A percentile compares a stretch with the other conserved stretches of the same genome.
phyloP scores from a whole-genome alignment of 441 rosid genomes.

The Populus tomentosa region DNA sequence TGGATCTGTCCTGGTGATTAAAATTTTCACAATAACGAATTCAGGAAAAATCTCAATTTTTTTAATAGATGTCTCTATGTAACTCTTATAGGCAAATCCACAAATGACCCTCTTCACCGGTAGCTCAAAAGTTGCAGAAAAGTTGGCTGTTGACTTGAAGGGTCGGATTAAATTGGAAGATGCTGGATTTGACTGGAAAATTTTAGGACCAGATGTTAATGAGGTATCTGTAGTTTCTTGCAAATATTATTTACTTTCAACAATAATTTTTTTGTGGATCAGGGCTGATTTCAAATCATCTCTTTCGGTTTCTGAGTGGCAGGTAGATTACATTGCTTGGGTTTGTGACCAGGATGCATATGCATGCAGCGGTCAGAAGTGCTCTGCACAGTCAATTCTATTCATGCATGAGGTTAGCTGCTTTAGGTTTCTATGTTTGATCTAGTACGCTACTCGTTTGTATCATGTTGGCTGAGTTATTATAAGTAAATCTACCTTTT shows the following conservation, averaged over 20 bases:
- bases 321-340: constrained; percentile 98
- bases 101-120: constrained; percentile 97
- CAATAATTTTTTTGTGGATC: not conserved
- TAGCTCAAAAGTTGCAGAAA: constrained; percentile 95
- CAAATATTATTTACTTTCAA: not conserved
- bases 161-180: constrained; percentile 94
- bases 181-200: constrained; percentile 99
- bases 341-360: constrained; percentile 98
- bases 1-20: not conserved
- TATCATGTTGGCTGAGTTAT: not conserved
- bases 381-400: constrained; percentile 93
- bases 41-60: not conserved
- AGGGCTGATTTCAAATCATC: constrained; percentile 7
- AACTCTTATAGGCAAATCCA: constrained; percentile 66
- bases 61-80: not conserved
- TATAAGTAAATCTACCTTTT: not conserved
- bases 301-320: constrained; percentile 24
- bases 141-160: constrained; percentile 84
- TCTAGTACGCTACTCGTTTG: not conserved
- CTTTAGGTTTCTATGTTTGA: constrained; percentile 8
- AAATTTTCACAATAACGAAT: not conserved
- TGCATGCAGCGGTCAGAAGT: constrained; percentile 98
- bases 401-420: constrained; percentile 88
- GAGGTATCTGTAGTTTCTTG: constrained; percentile 46
- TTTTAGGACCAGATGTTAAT: constrained; percentile 92